Evolutionary conservation across 345 rosid species (phyloP).

Genomic region (Microcos paniculata): DNA sequence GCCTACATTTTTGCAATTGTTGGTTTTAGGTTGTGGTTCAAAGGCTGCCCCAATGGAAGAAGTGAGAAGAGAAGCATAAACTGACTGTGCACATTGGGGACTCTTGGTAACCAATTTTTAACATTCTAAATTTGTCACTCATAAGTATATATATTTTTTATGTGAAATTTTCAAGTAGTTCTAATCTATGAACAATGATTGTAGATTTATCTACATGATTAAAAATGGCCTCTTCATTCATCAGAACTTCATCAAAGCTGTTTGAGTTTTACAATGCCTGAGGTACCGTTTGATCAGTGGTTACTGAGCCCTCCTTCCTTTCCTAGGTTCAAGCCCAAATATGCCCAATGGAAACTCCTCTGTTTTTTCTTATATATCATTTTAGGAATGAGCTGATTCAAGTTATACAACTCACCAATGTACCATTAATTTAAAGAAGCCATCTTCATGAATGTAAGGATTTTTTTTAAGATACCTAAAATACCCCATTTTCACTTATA

Average conservation of each 20-base stretch:
- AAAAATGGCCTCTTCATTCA: neutral
- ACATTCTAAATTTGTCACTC: neutral
- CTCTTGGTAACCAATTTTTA: neutral
- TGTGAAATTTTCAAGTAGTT: neutral
- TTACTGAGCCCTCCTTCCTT: neutral
- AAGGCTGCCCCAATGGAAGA: constrained; percentile 91
- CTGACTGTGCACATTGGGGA: neutral
- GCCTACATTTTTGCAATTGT: neutral
- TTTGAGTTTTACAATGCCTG: neutral
- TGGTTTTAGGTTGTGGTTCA: constrained; percentile 70
- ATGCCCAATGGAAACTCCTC: too few species aligned
- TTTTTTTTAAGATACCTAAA: neutral
- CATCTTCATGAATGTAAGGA: neutral
- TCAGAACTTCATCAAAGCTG: neutral
- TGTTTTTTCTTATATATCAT: too few species aligned
- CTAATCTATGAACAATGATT: neutral
- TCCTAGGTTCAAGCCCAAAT: too few species aligned
- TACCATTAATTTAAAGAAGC: too few species aligned
- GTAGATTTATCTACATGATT: neutral
- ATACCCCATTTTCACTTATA: neutral
- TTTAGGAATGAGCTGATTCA: too few species aligned
- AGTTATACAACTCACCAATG: too few species aligned
- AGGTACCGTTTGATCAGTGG: neutral
- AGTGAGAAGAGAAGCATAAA: constrained; percentile 32
- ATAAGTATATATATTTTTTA: neutral